A percentile compares a stretch with the other conserved stretches of the same genome.
These are phyloP conservation scores for Termitomyces sp. DNA, from an alignment of 1,284 basidiomycete species.

Conservation along the genomic window DNA sequence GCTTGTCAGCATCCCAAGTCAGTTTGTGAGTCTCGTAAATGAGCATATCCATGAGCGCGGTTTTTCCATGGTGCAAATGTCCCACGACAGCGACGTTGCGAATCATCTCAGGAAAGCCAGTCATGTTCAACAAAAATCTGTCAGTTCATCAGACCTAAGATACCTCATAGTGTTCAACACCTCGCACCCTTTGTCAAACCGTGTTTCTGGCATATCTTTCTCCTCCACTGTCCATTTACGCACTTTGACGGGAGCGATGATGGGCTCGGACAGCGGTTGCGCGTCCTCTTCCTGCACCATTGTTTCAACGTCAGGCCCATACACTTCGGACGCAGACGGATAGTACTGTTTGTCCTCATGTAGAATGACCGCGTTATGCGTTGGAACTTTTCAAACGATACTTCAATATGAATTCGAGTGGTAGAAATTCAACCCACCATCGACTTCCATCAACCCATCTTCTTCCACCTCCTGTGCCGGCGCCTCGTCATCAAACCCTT, in stretches of 20 bases:
- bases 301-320: constrained; percentile 92
- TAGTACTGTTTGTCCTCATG: constrained; percentile 99
- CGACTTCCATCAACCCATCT: constrained; percentile 74
- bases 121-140: constrained; percentile 91
- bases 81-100: constrained; percentile 94
- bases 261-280: constrained; percentile 92
- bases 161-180: not conserved
- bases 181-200: constrained; percentile 88
- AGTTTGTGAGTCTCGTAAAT: constrained; percentile 96
- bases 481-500: constrained; percentile 70
- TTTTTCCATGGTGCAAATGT: constrained; percentile 98
- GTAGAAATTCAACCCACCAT: constrained; percentile 49
- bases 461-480: constrained; percentile 50
- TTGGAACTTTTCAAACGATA: constrained; percentile 45
- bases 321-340: constrained; percentile 87
- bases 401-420: constrained; percentile 16
- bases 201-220: constrained; percentile 88
- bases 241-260: constrained; percentile 92
- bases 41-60: constrained; percentile 93
- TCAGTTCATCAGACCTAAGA: constrained; percentile 7
- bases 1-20: constrained; percentile 85
- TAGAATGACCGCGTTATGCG: constrained; percentile 83
- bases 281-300: constrained; percentile 98
- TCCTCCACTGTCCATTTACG: constrained; percentile 90
- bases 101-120: constrained; percentile 90